phyloP scores from a whole-genome alignment of 148 eudicot species.

The Chenopodium formosanum region DNA sequence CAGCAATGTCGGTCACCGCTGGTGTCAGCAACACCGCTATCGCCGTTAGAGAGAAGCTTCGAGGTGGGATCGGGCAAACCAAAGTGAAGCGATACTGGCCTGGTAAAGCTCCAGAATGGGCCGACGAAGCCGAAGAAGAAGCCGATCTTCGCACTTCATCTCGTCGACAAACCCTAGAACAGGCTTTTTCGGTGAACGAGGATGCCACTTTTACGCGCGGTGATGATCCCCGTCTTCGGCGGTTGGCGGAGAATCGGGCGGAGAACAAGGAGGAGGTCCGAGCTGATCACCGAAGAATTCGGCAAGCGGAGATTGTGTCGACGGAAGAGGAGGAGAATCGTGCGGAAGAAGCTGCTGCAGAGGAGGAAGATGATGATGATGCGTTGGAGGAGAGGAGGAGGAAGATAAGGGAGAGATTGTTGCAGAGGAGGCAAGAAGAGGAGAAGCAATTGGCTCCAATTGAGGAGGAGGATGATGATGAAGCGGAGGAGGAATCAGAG shows the following conservation, averaged over 20 bases:
- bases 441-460: slow-evolving; percentile 35
- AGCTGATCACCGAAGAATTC: slow-evolving; percentile 62
- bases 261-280: slow-evolving; percentile 56
- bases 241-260: slow-evolving; percentile 52
- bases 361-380: slow-evolving; percentile 72
- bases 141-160: slow-evolving; percentile 43
- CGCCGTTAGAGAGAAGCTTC: slow-evolving; percentile 75
- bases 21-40: slow-evolving; percentile 75
- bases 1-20: slow-evolving; percentile 77
- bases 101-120: slow-evolving; percentile 78
- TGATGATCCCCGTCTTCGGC: slow-evolving; percentile 68
- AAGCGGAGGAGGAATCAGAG: slow-evolving; percentile 36
- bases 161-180: slow-evolving; percentile 40
- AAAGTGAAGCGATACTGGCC: slow-evolving; percentile 94
- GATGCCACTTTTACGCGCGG: slow-evolving; percentile 20
- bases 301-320: slow-evolving; percentile 73
- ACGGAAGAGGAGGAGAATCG: slow-evolving; percentile 52
- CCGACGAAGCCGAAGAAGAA: slow-evolving; percentile 65
- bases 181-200: slow-evolving; percentile 48
- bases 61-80: slow-evolving; percentile 85
- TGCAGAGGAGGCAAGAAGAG: slow-evolving; percentile 46
- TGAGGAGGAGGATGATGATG: slow-evolving; percentile 65
- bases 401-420: slow-evolving; percentile 52
- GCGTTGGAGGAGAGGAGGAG: slow-evolving; percentile 63
- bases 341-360: slow-evolving; percentile 50